Evolutionary conservation across 352 stramenopile genomes (phyloP).

Genomic region (Phytophthora palmivora): DNA sequence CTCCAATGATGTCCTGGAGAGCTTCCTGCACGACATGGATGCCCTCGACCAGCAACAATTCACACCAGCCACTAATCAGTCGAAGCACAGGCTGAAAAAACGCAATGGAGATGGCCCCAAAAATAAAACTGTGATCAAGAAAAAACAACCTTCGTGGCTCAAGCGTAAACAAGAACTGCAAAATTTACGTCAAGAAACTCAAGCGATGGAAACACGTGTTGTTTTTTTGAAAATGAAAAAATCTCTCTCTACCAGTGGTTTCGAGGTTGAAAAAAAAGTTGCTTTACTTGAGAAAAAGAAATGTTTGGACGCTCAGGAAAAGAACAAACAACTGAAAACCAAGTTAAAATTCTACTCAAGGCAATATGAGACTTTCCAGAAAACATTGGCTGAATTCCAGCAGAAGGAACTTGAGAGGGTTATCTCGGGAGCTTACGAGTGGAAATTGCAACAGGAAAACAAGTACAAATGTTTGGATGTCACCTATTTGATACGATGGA

Average conservation of each 20-base stretch:
- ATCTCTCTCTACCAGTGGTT: background rate
- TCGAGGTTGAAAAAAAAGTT: conserved; percentile 2
- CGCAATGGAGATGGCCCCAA: background rate
- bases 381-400: background rate
- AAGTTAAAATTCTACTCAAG: conserved; percentile 3
- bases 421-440: background rate
- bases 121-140: background rate
- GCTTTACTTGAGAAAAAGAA: conserved; percentile 14
- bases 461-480: background rate
- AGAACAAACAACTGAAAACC: conserved; percentile 17
- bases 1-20: conserved; percentile 22
- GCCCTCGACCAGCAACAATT: conserved; percentile 10
- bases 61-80: background rate
- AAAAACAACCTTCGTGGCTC: conserved; percentile 22
- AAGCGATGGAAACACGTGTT: conserved; percentile 16
- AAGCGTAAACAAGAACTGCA: conserved; percentile 24
- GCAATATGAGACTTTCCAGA: conserved; percentile 5
- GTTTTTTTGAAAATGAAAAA: conserved; percentile 13
- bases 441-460: conserved; percentile 2
- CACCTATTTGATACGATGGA: conserved; percentile 27
- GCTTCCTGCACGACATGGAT: conserved; percentile 30
- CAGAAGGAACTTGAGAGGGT: background rate
- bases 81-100: background rate
- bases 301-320: background rate
- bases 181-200: conserved; percentile 8